These are phyloP conservation scores for Phoenix dactylifera DNA, from an alignment of 176 grass and related monocot genomes.

Conservation along the genomic window DNA sequence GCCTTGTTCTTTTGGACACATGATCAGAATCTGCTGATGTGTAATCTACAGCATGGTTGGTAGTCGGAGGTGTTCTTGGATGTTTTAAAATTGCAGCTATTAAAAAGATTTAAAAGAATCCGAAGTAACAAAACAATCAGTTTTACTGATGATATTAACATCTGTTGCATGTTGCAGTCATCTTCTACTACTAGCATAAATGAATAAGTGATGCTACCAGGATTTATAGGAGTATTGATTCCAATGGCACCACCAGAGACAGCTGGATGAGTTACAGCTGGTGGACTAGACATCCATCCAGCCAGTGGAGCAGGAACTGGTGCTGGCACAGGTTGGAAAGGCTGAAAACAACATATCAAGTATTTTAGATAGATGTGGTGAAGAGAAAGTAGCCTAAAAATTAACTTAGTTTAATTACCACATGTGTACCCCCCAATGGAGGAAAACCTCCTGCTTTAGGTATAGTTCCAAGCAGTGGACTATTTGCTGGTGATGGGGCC, in stretches of 20 bases:
- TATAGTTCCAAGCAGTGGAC: conserved; percentile 72
- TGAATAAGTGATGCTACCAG: conserved; percentile 42
- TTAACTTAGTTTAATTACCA: conserved; percentile 39
- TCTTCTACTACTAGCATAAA: conserved; percentile 14
- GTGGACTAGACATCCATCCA: conserved; percentile 96
- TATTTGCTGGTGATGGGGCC: conserved; percentile 85
- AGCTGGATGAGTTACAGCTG: conserved; percentile 65
- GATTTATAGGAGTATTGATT: conserved; percentile 75
- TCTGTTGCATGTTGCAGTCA: neutral
- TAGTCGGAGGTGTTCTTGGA: conserved; percentile 65
- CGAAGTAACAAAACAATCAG: conserved; percentile 4
- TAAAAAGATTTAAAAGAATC: too few relatives aligned
- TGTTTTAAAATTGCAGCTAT: conserved; percentile 81
- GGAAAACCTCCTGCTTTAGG: conserved; percentile 93
- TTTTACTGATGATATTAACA: conserved; percentile 7
- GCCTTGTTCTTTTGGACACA: conserved; percentile 69
- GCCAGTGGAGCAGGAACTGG: conserved; percentile 72
- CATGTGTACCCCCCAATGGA: conserved; percentile 86
- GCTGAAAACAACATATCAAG: conserved; percentile 39
- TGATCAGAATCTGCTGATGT: conserved; percentile 91
- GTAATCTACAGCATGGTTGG: conserved; percentile 71
- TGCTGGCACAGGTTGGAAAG: conserved; percentile 78
- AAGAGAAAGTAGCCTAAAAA: neutral
- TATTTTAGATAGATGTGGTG: conserved; percentile 11
- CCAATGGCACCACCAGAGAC: conserved; percentile 91